Percentiles rank a stretch among this genome's conserved stretches.
phyloP scores from a whole-genome alignment of 75 land plant species.

The Gnetum montanum region DNA sequence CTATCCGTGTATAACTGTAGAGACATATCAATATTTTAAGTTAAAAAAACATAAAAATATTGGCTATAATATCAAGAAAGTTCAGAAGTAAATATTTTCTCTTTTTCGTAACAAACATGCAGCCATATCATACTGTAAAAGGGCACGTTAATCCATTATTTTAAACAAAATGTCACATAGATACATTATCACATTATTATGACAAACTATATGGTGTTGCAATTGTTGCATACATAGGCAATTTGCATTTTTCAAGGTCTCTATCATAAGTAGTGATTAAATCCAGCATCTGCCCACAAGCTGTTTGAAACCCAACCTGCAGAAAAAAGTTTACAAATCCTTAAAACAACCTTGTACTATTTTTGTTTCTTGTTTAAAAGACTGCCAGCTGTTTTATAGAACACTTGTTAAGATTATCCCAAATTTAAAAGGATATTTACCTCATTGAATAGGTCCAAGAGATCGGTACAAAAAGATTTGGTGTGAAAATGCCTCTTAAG shows the following conservation, averaged over 20 bases:
- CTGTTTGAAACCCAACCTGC: constrained; percentile 94
- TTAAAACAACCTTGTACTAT: not conserved
- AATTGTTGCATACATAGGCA: constrained; percentile 55
- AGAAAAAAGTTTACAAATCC: not conserved
- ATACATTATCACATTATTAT: too few relatives aligned
- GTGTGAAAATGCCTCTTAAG: constrained; percentile 61
- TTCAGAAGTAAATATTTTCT: too few relatives aligned
- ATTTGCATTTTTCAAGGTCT: constrained; percentile 78
- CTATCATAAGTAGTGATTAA: constrained; percentile 89
- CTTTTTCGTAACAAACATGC: too few relatives aligned
- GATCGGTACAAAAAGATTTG: constrained; percentile 74
- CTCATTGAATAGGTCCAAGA: constrained; percentile 90
- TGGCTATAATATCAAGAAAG: too few relatives aligned
- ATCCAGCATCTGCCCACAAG: constrained; percentile 94
- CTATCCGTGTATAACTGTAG: constrained; percentile 81
- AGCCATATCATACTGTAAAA: too few relatives aligned
- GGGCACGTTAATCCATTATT: too few relatives aligned
- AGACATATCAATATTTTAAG: not conserved
- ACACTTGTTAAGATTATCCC: too few relatives aligned
- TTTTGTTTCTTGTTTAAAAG: too few relatives aligned
- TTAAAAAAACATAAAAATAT: not conserved
- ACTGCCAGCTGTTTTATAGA: too few relatives aligned
- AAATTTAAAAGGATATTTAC: constrained; percentile 20
- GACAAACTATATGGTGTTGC: too few relatives aligned
- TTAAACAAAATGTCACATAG: not conserved